phyloP scores from a whole-genome alignment of 2,329 filamentous ascomycete species.

The Bipolaris bicolor region DNA sequence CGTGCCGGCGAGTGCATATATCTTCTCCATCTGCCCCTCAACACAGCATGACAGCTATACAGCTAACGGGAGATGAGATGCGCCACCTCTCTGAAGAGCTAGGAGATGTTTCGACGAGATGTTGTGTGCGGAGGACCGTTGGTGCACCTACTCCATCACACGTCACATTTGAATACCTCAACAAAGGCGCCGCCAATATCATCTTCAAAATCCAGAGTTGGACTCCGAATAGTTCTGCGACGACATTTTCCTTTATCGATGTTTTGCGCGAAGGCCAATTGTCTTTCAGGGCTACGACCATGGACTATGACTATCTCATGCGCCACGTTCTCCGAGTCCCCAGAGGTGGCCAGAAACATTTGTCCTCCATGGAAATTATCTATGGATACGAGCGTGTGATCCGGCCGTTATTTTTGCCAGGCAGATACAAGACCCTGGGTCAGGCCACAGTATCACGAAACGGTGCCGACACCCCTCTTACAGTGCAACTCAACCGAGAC shows the following conservation, averaged over 20 bases:
- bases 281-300: slow-evolving; percentile 8
- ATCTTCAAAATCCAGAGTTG: slow-evolving; percentile 37
- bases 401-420: slow-evolving; percentile 35
- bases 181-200: slow-evolving; percentile 45
- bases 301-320: slow-evolving; percentile 16
- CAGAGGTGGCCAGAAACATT: slow-evolving; percentile 38
- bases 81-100: slow-evolving; percentile 13
- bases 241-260: slow-evolving; percentile 22
- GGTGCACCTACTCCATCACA: slow-evolving; percentile 10
- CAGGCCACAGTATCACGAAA: slow-evolving; percentile 4
- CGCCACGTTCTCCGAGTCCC: slow-evolving; percentile 39
- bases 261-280: slow-evolving; percentile 7
- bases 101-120: slow-evolving; percentile 13
- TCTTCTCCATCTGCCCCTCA: not conserved
- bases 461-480: slow-evolving; percentile 7
- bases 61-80: slow-evolving; percentile 15
- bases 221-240: slow-evolving; percentile 1
- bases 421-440: slow-evolving; percentile 1
- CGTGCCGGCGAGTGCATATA: slow-evolving; percentile 6
- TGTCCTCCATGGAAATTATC: slow-evolving; percentile 33
- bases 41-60: slow-evolving; percentile 11
- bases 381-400: slow-evolving; percentile 36
- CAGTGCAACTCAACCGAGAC: slow-evolving; percentile 9
- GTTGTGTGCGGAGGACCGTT: slow-evolving; percentile 20
- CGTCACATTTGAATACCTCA: slow-evolving; percentile 35